phyloP scores from a whole-genome alignment of 768 basidiomycete species.

The Termitomyces titanicus region DNA sequence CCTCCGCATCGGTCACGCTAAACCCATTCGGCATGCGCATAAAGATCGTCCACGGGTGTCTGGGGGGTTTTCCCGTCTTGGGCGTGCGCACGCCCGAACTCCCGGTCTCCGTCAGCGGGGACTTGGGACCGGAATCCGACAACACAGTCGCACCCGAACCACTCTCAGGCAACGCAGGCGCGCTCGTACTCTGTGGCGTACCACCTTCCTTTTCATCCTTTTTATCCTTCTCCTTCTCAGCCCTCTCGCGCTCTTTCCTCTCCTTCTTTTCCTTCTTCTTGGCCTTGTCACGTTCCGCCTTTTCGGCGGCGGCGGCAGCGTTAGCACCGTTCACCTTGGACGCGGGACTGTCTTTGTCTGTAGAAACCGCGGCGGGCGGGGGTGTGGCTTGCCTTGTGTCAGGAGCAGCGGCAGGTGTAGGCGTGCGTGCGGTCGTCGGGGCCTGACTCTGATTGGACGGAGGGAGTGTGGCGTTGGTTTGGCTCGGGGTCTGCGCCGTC shows the following conservation, averaged over 20 bases:
- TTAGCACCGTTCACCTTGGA: constrained; percentile 38
- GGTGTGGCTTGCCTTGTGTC: constrained; percentile 14
- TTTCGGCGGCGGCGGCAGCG: constrained; percentile 31
- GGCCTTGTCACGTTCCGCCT: constrained; percentile 50
- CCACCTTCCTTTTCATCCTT: constrained; percentile 27
- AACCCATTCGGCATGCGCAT: constrained; percentile 54
- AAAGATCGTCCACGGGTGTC: constrained; percentile 85
- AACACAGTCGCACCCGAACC: constrained; percentile 22
- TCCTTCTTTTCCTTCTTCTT: constrained; percentile 66
- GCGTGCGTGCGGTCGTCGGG: constrained; percentile 27
- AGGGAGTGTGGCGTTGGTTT: constrained; percentile 49
- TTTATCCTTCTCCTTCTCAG: constrained; percentile 39
- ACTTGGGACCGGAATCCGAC: constrained; percentile 42
- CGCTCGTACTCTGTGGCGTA: constrained; percentile 22
- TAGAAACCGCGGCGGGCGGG: constrained; percentile 29
- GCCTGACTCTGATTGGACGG: constrained; percentile 23
- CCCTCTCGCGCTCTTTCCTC: constrained; percentile 50
- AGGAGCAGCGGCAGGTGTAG: constrained; percentile 15
- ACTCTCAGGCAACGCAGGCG: constrained; percentile 26
- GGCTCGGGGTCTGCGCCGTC: constrained; percentile 54
- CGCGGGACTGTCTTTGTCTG: constrained; percentile 31
- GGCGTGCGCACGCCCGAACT: constrained; percentile 70
- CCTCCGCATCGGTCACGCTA: constrained; percentile 54
- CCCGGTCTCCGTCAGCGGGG: constrained; percentile 48
- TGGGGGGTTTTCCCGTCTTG: constrained; percentile 54